Evolutionary conservation across 2,329 filamentous ascomycete species (phyloP).

Genomic region (Arthrobotrys conoides): DNA sequence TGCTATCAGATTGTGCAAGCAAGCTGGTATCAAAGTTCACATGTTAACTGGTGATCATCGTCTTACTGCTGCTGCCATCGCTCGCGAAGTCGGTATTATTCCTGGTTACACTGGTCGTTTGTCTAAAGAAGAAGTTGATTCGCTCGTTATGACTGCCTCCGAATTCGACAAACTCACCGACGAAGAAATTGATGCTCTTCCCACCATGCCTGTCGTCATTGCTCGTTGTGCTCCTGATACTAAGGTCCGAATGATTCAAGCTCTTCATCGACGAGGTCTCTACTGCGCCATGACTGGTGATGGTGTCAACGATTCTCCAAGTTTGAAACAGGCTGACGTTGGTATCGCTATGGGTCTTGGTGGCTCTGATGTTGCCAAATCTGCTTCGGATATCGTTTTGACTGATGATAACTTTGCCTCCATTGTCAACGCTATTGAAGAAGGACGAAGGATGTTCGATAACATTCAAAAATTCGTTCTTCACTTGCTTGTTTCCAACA

Average conservation of each 20-base stretch:
- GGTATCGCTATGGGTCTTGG: slow-evolving; percentile 90
- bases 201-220: slow-evolving; percentile 81
- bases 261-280: slow-evolving; percentile 80
- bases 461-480: slow-evolving; percentile 91
- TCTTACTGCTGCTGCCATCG: slow-evolving; percentile 82
- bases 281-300: slow-evolving; percentile 92
- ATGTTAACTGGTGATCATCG: slow-evolving; percentile 84
- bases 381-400: slow-evolving; percentile 77
- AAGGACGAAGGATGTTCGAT: slow-evolving; percentile 87
- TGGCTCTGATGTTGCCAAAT: slow-evolving; percentile 87
- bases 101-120: slow-evolving; percentile 72
- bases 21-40: slow-evolving; percentile 82
- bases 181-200: slow-evolving; percentile 80
- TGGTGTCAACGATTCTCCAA: slow-evolving; percentile 88
- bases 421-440: slow-evolving; percentile 84
- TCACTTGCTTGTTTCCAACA: slow-evolving; percentile 83
- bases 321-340: slow-evolving; percentile 83
- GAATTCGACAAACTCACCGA: slow-evolving; percentile 85
- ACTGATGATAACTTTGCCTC: slow-evolving; percentile 90
- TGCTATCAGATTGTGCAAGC: slow-evolving; percentile 78
- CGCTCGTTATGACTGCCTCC: slow-evolving; percentile 80
- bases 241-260: slow-evolving; percentile 92
- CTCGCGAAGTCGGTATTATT: slow-evolving; percentile 74
- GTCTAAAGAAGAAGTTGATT: slow-evolving; percentile 75
- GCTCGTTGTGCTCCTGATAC: slow-evolving; percentile 87